phyloP scores from a whole-genome alignment of 306 rosid species.

The Cajanus cajan region DNA sequence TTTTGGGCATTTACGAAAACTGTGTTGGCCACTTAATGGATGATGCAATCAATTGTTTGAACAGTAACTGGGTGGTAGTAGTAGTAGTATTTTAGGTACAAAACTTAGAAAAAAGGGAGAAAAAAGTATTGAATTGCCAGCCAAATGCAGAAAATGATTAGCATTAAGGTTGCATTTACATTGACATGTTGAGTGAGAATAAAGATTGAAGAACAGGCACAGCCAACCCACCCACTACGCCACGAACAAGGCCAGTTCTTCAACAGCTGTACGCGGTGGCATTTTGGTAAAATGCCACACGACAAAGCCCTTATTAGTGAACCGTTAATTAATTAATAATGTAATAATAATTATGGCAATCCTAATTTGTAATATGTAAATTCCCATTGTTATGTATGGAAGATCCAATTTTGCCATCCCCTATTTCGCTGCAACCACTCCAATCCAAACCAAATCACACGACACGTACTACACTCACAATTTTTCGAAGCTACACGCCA shows the following conservation, averaged over 20 bases:
- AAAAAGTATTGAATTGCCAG: not conserved
- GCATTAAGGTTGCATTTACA: not conserved
- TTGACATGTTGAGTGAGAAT: conserved; percentile 1
- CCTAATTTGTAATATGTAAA: not conserved
- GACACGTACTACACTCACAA: not conserved
- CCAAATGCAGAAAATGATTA: not conserved
- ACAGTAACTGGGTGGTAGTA: not conserved
- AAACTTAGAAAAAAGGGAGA: not conserved
- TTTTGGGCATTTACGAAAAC: too few species aligned
- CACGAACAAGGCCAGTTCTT: not conserved
- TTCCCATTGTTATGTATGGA: not conserved
- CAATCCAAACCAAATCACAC: conserved; percentile 17
- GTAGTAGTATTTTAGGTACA: not conserved
- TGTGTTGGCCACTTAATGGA: not conserved
- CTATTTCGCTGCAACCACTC: not conserved
- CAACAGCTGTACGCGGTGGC: conserved; percentile 3
- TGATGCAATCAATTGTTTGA: not conserved
- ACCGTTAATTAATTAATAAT: not conserved
- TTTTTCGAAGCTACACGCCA: not conserved
- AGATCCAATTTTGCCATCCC: not conserved
- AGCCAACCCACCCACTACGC: not conserved
- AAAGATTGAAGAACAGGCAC: not conserved
- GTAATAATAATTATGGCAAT: not conserved
- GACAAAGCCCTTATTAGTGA: not conserved
- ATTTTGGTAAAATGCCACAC: not conserved